Evolutionary conservation across 2,329 filamentous ascomycete genomes (phyloP).

Genomic region (Zalaria obscura): DNA sequence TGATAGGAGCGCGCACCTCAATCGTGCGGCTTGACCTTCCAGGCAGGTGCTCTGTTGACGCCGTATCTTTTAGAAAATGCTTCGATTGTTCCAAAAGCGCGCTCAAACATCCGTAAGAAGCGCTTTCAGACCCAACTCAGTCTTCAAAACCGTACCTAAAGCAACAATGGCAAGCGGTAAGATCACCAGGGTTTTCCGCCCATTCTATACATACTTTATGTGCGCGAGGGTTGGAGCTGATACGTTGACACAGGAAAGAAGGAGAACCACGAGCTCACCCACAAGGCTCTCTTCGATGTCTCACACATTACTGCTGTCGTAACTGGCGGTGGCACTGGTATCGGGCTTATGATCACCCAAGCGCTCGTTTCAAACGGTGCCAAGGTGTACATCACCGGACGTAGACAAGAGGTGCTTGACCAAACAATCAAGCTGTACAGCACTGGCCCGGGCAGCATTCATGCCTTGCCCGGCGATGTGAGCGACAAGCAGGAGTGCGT

Average conservation of each 20-base stretch:
- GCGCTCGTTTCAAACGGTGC: slow-evolving; percentile 21
- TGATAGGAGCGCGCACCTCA: too few relatives aligned
- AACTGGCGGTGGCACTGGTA: slow-evolving; percentile 30
- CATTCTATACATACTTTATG: slow-evolving; percentile 1
- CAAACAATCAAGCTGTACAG: slow-evolving; percentile 32
- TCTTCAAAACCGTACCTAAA: slow-evolving; percentile 6
- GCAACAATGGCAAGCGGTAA: slow-evolving; percentile 10
- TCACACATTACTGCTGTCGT: slow-evolving; percentile 30
- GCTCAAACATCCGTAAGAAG: slow-evolving; percentile 7
- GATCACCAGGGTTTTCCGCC: not conserved
- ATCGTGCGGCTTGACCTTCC: too few relatives aligned
- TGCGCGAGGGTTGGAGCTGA: slow-evolving; percentile 3
- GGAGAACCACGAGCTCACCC: slow-evolving; percentile 25
- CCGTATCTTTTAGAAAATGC: slow-evolving; percentile 2
- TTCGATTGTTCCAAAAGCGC: slow-evolving; percentile 8
- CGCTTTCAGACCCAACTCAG: slow-evolving; percentile 6
- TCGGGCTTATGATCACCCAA: slow-evolving; percentile 25
- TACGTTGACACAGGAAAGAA: slow-evolving; percentile 11
- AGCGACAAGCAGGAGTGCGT: slow-evolving; percentile 36
- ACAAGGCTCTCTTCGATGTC: slow-evolving; percentile 30
- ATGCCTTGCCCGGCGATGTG: slow-evolving; percentile 30
- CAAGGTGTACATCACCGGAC: slow-evolving; percentile 33
- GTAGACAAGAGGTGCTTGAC: slow-evolving; percentile 28
- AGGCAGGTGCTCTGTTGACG: too few relatives aligned
- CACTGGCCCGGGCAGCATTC: slow-evolving; percentile 26